Evolutionary conservation across 163 green algal species (phyloP).

Genomic region (Chloromonas sp.): DNA sequence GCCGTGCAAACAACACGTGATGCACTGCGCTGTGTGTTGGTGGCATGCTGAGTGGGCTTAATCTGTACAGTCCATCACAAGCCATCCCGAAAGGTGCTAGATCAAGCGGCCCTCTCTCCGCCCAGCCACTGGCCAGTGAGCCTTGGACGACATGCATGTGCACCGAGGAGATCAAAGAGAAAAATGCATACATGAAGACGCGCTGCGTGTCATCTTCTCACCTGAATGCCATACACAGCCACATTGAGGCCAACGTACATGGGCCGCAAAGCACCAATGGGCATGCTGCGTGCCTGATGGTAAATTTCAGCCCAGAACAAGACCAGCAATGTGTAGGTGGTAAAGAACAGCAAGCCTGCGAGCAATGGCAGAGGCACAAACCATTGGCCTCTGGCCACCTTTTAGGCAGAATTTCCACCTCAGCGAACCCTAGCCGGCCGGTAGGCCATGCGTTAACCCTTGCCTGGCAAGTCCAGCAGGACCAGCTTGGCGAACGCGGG

Average conservation of each 20-base stretch:
- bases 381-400: neutral
- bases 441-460: neutral
- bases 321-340: constrained; percentile 95
- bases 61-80: too few species aligned
- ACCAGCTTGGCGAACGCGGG: constrained; percentile 51
- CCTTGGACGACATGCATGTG: neutral
- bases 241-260: constrained; percentile 87
- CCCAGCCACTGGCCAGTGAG: too few species aligned
- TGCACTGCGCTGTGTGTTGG: neutral
- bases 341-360: constrained; percentile 93
- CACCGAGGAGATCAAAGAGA: neutral
- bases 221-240: constrained; percentile 80
- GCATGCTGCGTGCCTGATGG: constrained; percentile 84
- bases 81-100: too few species aligned
- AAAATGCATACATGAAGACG: too few species aligned
- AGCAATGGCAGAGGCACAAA: neutral
- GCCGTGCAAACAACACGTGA: too few species aligned
- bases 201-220: constrained; percentile 6
- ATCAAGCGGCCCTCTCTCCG: too few species aligned
- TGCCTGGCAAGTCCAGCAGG: constrained; percentile 83
- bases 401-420: too few species aligned
- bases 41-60: too few species aligned
- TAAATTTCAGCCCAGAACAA: constrained; percentile 99
- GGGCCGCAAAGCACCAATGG: constrained; percentile 72
- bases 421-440: neutral